Conservation (phyloP, 371 early-diverging fungal species). For the Mortierella sp. region DNA sequence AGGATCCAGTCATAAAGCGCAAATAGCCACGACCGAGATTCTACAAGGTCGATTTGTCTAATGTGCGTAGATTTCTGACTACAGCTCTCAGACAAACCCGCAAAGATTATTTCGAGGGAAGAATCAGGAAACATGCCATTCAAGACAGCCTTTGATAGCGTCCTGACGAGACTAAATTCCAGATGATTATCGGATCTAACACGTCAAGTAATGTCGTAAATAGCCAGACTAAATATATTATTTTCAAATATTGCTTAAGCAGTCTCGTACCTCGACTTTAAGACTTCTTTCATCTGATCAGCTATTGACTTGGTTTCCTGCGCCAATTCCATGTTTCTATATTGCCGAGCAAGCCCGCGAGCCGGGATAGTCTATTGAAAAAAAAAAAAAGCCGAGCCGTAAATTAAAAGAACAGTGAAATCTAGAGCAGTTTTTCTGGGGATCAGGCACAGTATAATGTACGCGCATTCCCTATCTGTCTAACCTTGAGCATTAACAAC, state of each 20-base stretch:
- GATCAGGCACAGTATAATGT: too few relatives aligned
- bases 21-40: slow-evolving; percentile 16
- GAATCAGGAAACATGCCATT: slow-evolving; percentile 28
- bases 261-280: slow-evolving; percentile 6
- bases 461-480: too few relatives aligned
- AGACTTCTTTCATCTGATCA: not conserved
- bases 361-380: slow-evolving; percentile 17
- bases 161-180: slow-evolving; percentile 10
- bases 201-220: not conserved
- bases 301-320: not conserved
- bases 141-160: not conserved
- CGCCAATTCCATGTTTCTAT: not conserved
- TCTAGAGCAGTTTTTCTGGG: too few relatives aligned
- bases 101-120: slow-evolving; percentile 14
- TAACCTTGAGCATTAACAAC: slow-evolving; percentile 33
- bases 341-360: slow-evolving; percentile 8
- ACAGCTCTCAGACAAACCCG: not conserved
- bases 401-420: too few relatives aligned
- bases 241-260: too few relatives aligned
- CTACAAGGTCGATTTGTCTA: slow-evolving; percentile 1
- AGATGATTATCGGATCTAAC: slow-evolving; percentile 12
- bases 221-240: not conserved
- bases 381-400: too few relatives aligned
- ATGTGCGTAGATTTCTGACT: not conserved
- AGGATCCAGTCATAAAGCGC: slow-evolving; percentile 21